These are phyloP conservation scores for Ascosphaera aggregata DNA, from an alignment of 2,329 filamentous ascomycete species.

Conservation along the genomic window DNA sequence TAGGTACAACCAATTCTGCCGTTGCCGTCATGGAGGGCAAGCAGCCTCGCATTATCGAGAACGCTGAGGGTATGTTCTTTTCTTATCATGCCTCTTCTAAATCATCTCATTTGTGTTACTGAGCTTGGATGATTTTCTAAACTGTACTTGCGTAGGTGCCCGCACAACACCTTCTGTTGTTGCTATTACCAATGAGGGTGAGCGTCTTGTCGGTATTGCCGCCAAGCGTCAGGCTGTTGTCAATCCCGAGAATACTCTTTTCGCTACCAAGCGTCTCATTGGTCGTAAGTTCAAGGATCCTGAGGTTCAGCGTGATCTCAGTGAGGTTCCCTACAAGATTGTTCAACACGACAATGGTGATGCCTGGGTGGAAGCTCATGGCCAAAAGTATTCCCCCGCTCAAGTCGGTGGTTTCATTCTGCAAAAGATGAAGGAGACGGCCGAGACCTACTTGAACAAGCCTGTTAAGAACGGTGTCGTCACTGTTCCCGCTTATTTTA, in stretches of 20 bases:
- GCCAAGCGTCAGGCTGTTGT: conserved; percentile 97
- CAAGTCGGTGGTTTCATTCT: conserved; percentile 93
- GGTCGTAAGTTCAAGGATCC: conserved; percentile 86
- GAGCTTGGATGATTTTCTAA: conserved; percentile 3
- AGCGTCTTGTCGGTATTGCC: conserved; percentile 88
- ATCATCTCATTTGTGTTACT: neutral
- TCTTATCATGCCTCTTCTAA: conserved; percentile 1
- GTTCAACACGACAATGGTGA: conserved; percentile 92
- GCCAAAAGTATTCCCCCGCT: conserved; percentile 92
- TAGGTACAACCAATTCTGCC: conserved; percentile 85
- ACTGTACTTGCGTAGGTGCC: conserved; percentile 32
- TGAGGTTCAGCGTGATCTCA: conserved; percentile 90
- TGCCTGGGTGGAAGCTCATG: conserved; percentile 83
- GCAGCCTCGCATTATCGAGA: conserved; percentile 87
- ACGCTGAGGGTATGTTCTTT: conserved; percentile 53
- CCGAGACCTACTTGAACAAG: conserved; percentile 79
- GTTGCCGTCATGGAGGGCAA: conserved; percentile 98
- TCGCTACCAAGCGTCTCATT: conserved; percentile 96
- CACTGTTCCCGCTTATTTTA: conserved; percentile 95
- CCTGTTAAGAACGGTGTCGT: conserved; percentile 88
- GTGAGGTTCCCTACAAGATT: conserved; percentile 97
- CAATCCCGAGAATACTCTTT: conserved; percentile 95
- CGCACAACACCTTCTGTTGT: conserved; percentile 87
- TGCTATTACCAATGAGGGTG: conserved; percentile 83
- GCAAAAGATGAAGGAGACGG: conserved; percentile 98